Base-by-base conservation (phyloP, 2,329 filamentous ascomycete genomes). In the Penicillium decumbens region DNA sequence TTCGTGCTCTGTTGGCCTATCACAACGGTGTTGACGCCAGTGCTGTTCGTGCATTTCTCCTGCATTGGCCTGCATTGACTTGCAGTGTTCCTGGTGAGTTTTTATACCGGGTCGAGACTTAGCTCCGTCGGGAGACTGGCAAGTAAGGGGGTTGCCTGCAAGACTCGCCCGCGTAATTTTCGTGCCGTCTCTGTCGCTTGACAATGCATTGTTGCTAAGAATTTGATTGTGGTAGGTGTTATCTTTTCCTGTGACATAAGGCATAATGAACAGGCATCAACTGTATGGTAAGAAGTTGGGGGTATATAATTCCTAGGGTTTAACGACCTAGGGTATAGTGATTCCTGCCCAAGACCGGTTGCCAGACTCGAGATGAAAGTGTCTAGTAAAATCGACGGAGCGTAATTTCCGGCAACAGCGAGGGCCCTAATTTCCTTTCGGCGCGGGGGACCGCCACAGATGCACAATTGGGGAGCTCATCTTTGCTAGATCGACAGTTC, bases 401-500 rank as follows among this genome's bases (percentile, higher is more conserved):
- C 4, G 20, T 46, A 49, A 57, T 49, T 52, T 47, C 28, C 40
- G 44, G 24, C 40, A 43, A 27, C 40, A 51, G 45, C 35, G 23
- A 45, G 27, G 15, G 37, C 45, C 35, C 38, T 49, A 50, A 48
- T 51, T 41, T 50, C 33, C 43, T 54, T 54, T 49, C 35, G 37
- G 46, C 42, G 40, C n/a, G 27, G 39, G 35, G 29, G 47, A n/a
- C 35, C 50, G 43, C 40, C 45, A 40, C 42, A 46, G 25, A 47
- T 47, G 47, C 50, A 18, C 32, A 18, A 20, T 35, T 24, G 43
- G 29, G 45, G 39, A 56, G 50, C 43, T 46, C 46, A 55, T 54
- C 55, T 44, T 44, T 52, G 49, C 46, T 55, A 43, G 52, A 59
- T 58, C 55, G 45, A 44, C 51, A 20, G 43, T 39, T 45, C 45